Base-by-base conservation (phyloP, 257 asterid species). In the Coffea canephora region DNA sequence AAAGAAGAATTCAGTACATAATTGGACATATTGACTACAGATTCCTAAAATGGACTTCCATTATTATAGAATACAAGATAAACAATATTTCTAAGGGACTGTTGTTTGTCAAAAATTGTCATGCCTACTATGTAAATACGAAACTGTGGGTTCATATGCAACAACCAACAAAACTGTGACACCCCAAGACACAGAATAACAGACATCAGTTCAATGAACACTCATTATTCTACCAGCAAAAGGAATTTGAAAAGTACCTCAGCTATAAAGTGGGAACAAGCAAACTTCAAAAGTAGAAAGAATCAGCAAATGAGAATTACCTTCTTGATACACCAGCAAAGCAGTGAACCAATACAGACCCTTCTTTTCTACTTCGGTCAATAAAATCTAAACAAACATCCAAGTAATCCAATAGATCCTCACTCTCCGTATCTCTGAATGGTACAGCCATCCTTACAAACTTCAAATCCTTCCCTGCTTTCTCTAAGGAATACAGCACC, bases 311-410 rank as follows among this genome's bases (percentile, higher is more conserved):
- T 50, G 78, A 80, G 31, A 73, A 68, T 31, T 86, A 94, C 99
- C 99, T 96, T 88, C 99, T 92, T 76, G 99, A 96, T 77, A 96
- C 97, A 78, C 99, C 98, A 31, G 99, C 99, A 89, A 93, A 94
- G 86, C 98, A 96, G 86, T 96, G 98, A 82, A 96, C 97, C 91
- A 96, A 83, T 78, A 94, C 84, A n/a, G 95, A 85, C 71, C 98
- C 99, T 81, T 90, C 85, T 85, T 88, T 92, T 87, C 97, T 90
- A 84, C 93, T 90, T 55, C 87, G 83, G 80, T 94, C 97, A 82
- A 96, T 96, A 83, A 92, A 96, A 87, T 91, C 97, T 92, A 96
- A 86, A 82, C 96, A 91, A 27, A 78, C 94, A 83, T 92, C 98
- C 92, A 96, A 92, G 81, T 89, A 90, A 77, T 91, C 97, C 89